Percentiles rank a stretch among this genome's conserved stretches.
phyloP scores from a whole-genome alignment of 2,329 filamentous ascomycete genomes.

The Penicillium sp. region DNA sequence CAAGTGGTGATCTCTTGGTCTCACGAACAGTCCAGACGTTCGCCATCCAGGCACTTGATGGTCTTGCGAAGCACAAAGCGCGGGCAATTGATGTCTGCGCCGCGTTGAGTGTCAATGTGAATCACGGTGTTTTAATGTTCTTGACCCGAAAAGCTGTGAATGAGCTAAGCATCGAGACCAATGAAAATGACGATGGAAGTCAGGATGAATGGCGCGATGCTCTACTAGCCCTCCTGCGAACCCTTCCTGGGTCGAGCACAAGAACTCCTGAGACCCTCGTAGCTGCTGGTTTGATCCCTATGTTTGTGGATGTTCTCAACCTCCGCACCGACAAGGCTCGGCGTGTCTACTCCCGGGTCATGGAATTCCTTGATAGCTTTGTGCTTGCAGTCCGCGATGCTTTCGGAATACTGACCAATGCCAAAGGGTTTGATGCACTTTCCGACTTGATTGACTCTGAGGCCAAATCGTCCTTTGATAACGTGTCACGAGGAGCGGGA shows the following conservation, averaged over 20 bases:
- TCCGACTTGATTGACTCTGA: constrained; percentile 84
- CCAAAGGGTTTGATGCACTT: constrained; percentile 85
- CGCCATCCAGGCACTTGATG: constrained; percentile 80
- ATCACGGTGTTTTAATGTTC: constrained; percentile 93
- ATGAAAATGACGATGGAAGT: constrained; percentile 64
- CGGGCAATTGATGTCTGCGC: constrained; percentile 83
- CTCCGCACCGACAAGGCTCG: constrained; percentile 82
- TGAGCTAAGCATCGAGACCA: constrained; percentile 70
- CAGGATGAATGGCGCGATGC: constrained; percentile 89
- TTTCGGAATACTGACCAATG: constrained; percentile 79
- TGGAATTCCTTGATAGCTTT: constrained; percentile 86
- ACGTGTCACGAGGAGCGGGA: constrained; percentile 71
- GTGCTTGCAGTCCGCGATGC: constrained; percentile 85
- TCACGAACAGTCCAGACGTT: constrained; percentile 81
- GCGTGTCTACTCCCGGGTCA: constrained; percentile 79
- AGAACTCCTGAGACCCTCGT: constrained; percentile 84
- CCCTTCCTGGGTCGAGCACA: constrained; percentile 72
- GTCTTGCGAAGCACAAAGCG: constrained; percentile 77
- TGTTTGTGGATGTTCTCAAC: constrained; percentile 85
- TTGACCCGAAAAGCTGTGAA: constrained; percentile 88
- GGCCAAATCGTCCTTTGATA: constrained; percentile 70
- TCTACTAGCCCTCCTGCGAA: constrained; percentile 84
- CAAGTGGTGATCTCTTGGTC: constrained; percentile 69
- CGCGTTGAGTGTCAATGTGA: constrained; percentile 93
- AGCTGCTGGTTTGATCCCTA: constrained; percentile 84